Conservation (phyloP, 108 stramenopile genomes). For the Nitzschia inconspicua region DNA sequence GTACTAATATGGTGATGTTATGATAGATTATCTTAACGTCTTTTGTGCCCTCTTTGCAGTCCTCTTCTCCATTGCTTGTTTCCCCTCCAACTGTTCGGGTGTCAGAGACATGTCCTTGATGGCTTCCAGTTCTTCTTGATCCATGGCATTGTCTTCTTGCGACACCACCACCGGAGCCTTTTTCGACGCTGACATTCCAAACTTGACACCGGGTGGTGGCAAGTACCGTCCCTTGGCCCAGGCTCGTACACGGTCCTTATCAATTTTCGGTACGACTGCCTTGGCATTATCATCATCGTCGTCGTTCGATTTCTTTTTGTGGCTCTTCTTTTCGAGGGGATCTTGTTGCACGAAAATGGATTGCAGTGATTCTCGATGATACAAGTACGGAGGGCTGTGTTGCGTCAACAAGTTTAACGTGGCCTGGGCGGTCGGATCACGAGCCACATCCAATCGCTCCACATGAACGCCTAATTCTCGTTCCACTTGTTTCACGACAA, state of each 20-base stretch:
- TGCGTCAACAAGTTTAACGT: slow-evolving; percentile 40
- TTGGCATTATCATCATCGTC: neutral
- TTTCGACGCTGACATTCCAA: neutral
- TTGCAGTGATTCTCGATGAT: slow-evolving; percentile 73
- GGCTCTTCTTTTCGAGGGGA: neutral
- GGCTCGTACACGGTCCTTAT: slow-evolving; percentile 53
- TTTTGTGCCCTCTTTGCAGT: slow-evolving; percentile 41
- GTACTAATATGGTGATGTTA: neutral
- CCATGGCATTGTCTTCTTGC: slow-evolving; percentile 51
- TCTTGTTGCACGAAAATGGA: slow-evolving; percentile 21
- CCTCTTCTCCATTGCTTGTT: slow-evolving; percentile 68
- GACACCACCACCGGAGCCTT: slow-evolving; percentile 22
- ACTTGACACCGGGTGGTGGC: slow-evolving; percentile 10
- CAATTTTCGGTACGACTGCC: slow-evolving; percentile 5
- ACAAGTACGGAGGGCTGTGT: slow-evolving; percentile 56
- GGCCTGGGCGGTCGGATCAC: slow-evolving; percentile 48
- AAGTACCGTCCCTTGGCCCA: slow-evolving; percentile 75
- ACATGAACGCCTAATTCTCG: slow-evolving; percentile 56
- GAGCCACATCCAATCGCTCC: slow-evolving; percentile 60
- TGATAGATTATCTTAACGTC: neutral
- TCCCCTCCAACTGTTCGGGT: slow-evolving; percentile 62
- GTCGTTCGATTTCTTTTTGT: neutral
- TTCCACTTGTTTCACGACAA: slow-evolving; percentile 51
- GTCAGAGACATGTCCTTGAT: slow-evolving; percentile 56
- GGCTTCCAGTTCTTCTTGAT: slow-evolving; percentile 67